phyloP scores from a whole-genome alignment of 108 stramenopile genomes.

The Epithemia pelagica region DNA sequence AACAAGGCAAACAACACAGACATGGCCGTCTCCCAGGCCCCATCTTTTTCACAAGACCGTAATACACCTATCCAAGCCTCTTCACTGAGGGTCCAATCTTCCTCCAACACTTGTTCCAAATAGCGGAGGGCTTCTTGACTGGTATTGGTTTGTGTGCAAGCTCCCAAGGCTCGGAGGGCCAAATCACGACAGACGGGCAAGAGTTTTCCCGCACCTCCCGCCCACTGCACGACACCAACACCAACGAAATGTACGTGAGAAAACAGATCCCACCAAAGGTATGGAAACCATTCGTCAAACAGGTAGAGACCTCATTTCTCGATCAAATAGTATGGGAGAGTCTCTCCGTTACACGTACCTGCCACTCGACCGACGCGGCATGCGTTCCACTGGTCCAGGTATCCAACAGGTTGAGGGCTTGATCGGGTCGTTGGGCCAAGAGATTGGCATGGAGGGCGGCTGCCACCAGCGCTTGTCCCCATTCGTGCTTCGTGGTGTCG shows the following conservation, averaged over 20 bases:
- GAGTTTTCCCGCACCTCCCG: conserved; percentile 43
- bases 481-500: conserved; percentile 16
- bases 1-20: conserved; percentile 29
- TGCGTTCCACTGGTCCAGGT: background rate
- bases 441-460: background rate
- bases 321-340: too few species aligned
- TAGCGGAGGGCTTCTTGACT: conserved; percentile 28
- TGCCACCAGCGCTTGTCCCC: conserved; percentile 20
- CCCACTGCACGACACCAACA: conserved; percentile 36
- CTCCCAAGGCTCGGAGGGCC: conserved; percentile 40
- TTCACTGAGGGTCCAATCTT: conserved; percentile 40
- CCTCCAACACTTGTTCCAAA: conserved; percentile 40
- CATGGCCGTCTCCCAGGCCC: conserved; percentile 44
- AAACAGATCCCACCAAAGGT: too few species aligned
- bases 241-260: background rate
- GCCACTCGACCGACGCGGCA: background rate
- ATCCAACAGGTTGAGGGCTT: background rate
- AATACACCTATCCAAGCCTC: conserved; percentile 52
- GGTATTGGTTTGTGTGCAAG: background rate
- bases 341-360: background rate
- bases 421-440: background rate
- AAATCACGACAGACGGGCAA: conserved; percentile 63
- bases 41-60: conserved; percentile 55
- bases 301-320: too few species aligned
- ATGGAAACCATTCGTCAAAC: too few species aligned